Evolutionary conservation across 2,329 filamentous ascomycete species (phyloP).

Genomic region (Colletotrichum musae): DNA sequence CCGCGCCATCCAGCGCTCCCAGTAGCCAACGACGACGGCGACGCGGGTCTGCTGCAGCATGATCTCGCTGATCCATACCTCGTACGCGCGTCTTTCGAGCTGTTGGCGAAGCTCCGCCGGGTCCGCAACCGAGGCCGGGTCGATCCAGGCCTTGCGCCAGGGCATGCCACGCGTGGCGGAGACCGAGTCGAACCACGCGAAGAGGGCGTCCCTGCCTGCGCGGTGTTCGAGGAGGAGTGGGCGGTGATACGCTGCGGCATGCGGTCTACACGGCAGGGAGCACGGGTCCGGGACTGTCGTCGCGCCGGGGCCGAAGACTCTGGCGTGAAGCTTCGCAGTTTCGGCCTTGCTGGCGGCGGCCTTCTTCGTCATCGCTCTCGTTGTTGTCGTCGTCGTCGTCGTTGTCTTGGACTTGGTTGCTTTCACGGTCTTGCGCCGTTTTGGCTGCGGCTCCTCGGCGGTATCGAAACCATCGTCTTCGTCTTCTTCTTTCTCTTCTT

Average conservation of each 20-base stretch:
- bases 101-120: constrained; percentile 54
- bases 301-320: constrained; percentile 12
- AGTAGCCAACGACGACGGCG: constrained; percentile 73
- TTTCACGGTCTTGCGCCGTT: constrained; percentile 16
- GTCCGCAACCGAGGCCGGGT: constrained; percentile 52
- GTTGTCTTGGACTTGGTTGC: not conserved
- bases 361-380: not conserved
- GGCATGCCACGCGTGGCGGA: constrained; percentile 67
- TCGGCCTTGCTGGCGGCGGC: constrained; percentile 23
- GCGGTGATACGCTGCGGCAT: constrained; percentile 59
- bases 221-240: constrained; percentile 63
- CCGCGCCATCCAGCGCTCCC: constrained; percentile 72
- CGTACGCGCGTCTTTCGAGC: constrained; percentile 71
- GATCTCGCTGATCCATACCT: constrained; percentile 77
- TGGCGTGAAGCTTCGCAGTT: constrained; percentile 7
- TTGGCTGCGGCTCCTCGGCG: constrained; percentile 21
- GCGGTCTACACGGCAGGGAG: not conserved
- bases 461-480: constrained; percentile 9
- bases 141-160: constrained; percentile 72
- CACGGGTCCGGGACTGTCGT: not conserved
- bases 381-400: not conserved
- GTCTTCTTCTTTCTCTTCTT: constrained; percentile 7
- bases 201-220: constrained; percentile 53
- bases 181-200: constrained; percentile 67
- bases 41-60: constrained; percentile 79